Base-by-base conservation (phyloP, 148 eudicot species). In the Spergularia marina region DNA sequence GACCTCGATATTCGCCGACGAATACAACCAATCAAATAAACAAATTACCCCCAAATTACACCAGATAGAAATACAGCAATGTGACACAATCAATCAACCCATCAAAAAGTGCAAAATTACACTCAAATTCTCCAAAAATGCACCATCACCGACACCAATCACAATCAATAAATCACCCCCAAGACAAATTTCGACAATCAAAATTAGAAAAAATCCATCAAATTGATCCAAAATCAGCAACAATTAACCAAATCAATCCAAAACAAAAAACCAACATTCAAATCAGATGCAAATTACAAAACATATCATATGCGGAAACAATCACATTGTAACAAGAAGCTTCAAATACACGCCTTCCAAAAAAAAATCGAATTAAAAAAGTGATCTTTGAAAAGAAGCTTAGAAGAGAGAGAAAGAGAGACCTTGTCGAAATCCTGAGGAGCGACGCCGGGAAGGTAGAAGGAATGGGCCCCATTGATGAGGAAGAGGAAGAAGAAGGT, bases 391-490 rank as follows among this genome's bases (percentile, higher is more conserved):
- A 25, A 63, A 53, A 16, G 21, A 18, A 66, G 61, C 56, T 15
- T 23, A 15, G 17, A 52, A 18, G 65, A 49, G 72, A 12, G 60
- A 70, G 55, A 23, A 61, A 62, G 44, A 5, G 53, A 6, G 67
- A 85, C 88, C 85, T 80, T 83, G 53, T 85, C 84, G 77, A 85
- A 85, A 82, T 85, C 88, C 75, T 83, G 82, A 78, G 85, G 85
- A 78, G 88, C 88, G 71, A 85, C 84, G 49, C 88, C 85, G 11
- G 85, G 85, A 17, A 85, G 88, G 70, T 85, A 85, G 80, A 85
- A 85, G 82, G 65, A 85, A 73, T 75, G 72, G 6, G 58, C 78
- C 76, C 75, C 80, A 80, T 85, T 74, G 61, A 76, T 67, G 41
- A 71, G 62, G 25, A 82, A 71, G 76, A 71, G 41, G 44, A 77